Percentiles rank a stretch among this genome's conserved stretches.
Conservation (phyloP, 495 filamentous ascomycete species). For the Pseudotulostoma volvatum region DNA sequence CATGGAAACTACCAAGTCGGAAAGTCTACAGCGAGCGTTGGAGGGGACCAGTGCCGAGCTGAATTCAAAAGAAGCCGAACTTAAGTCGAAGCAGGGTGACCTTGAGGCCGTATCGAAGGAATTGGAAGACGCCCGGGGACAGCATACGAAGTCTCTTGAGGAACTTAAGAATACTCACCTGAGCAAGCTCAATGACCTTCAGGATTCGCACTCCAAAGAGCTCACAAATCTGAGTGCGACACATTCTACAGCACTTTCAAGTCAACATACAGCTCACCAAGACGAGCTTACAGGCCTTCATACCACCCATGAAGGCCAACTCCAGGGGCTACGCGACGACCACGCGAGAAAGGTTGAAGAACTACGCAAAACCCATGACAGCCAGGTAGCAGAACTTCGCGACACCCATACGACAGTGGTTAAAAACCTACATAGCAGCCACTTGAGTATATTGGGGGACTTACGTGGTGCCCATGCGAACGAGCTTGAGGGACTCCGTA, state of each 20-base stretch:
- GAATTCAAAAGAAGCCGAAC: neutral
- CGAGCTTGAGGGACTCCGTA: conserved; percentile 16
- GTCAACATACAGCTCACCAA: no score
- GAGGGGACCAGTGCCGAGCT: conserved; percentile 4
- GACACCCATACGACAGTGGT: neutral
- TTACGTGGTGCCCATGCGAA: conserved; percentile 13
- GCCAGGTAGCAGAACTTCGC: neutral
- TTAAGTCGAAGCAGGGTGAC: conserved; percentile 1
- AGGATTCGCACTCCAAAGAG: neutral
- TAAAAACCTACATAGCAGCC: neutral
- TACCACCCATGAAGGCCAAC: conserved; percentile 7
- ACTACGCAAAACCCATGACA: neutral
- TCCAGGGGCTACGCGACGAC: conserved; percentile 8
- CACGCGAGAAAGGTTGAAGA: conserved; percentile 18
- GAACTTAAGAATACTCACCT: neutral
- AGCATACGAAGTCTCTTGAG: conserved; percentile 1
- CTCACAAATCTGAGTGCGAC: neutral
- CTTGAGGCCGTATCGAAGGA: conserved; percentile 17
- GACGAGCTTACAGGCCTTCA: conserved; percentile 14
- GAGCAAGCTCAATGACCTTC: neutral
- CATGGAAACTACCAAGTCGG: conserved; percentile 1
- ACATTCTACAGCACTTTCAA: neutral
- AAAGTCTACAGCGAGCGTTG: conserved; percentile 2
- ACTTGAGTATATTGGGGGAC: neutral
- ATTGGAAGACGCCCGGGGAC: conserved; percentile 10